A percentile compares a stretch with the other conserved stretches of the same genome.
These are phyloP conservation scores for Trichoderma arundinaceum DNA, from an alignment of 2,329 filamentous ascomycete species.

Conservation along the genomic window DNA sequence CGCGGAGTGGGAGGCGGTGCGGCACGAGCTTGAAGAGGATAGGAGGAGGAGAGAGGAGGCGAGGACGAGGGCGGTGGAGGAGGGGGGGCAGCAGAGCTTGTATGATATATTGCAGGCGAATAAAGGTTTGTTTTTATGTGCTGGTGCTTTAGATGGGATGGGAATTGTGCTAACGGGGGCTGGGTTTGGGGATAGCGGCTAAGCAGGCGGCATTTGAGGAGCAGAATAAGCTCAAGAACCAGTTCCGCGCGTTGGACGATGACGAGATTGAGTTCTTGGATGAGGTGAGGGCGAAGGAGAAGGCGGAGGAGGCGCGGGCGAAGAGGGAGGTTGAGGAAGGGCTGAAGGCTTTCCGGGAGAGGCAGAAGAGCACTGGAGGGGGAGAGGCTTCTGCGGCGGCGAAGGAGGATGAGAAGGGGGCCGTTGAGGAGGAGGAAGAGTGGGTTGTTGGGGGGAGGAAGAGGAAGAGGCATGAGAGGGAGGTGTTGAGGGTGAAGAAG, in stretches of 20 bases:
- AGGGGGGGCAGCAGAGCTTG: constrained; percentile 63
- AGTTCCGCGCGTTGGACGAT: constrained; percentile 78
- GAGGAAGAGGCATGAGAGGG: constrained; percentile 46
- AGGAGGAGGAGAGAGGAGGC: constrained; percentile 60
- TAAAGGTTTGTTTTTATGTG: constrained; percentile 62
- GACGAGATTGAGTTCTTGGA: constrained; percentile 80
- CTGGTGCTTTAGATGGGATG: too few relatives aligned
- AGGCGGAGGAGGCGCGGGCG: constrained; percentile 60
- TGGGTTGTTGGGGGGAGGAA: constrained; percentile 47
- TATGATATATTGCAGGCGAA: constrained; percentile 81
- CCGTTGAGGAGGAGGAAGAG: constrained; percentile 36
- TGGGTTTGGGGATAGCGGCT: constrained; percentile 59
- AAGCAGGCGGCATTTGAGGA: constrained; percentile 86
- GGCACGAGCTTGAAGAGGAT: constrained; percentile 67
- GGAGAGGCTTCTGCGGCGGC: constrained; percentile 34
- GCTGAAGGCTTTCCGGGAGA: constrained; percentile 60
- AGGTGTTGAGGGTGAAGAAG: constrained; percentile 44
- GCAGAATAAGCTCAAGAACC: constrained; percentile 71
- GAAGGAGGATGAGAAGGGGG: constrained; percentile 37
- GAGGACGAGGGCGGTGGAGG: constrained; percentile 49
- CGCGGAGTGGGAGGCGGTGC: constrained; percentile 67
- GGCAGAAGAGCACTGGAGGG: constrained; percentile 48
- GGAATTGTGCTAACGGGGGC: too few relatives aligned
- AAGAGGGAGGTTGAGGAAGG: constrained; percentile 63
- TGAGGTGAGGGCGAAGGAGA: constrained; percentile 56